These are phyloP conservation scores for Coemansia sp. DNA, from an alignment of 192 early-diverging fungal species.

Conservation along the genomic window DNA sequence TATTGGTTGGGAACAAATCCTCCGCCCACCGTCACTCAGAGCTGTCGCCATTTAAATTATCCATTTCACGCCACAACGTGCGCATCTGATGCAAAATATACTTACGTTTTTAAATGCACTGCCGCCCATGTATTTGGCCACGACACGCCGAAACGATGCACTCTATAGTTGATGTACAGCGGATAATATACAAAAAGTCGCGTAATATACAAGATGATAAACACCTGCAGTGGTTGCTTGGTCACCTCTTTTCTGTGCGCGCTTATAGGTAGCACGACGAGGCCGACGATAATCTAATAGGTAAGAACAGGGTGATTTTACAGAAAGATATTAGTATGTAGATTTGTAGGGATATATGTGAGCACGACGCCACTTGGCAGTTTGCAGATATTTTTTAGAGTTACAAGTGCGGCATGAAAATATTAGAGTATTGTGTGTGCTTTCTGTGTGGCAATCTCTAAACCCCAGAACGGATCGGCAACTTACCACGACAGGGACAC, in stretches of 20 bases:
- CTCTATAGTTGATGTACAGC: conserved; percentile 58
- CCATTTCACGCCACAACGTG: neutral
- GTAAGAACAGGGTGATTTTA: neutral
- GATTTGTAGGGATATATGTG: neutral
- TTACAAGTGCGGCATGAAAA: no score
- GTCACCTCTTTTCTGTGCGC: conserved; percentile 47
- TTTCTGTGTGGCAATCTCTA: no score
- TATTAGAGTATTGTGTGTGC: no score
- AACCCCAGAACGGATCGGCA: no score
- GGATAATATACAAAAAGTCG: conserved; percentile 61
- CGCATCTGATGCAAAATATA: neutral
- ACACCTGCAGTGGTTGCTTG: conserved; percentile 56
- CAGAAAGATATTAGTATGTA: neutral
- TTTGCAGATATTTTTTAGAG: no score
- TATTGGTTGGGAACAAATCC: conserved; percentile 1
- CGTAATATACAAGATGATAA: conserved; percentile 60
- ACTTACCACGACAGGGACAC: no score
- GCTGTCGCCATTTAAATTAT: neutral
- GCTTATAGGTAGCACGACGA: conserved; percentile 55
- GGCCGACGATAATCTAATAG: conserved; percentile 54
- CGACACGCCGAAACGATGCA: conserved; percentile 45
- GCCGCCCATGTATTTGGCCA: neutral
- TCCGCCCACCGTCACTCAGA: neutral
- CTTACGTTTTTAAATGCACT: conserved; percentile 10
- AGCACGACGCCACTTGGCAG: no score